These are phyloP conservation scores for Boletales sp. DNA, from an alignment of 768 basidiomycete species.

Conservation along the genomic window DNA sequence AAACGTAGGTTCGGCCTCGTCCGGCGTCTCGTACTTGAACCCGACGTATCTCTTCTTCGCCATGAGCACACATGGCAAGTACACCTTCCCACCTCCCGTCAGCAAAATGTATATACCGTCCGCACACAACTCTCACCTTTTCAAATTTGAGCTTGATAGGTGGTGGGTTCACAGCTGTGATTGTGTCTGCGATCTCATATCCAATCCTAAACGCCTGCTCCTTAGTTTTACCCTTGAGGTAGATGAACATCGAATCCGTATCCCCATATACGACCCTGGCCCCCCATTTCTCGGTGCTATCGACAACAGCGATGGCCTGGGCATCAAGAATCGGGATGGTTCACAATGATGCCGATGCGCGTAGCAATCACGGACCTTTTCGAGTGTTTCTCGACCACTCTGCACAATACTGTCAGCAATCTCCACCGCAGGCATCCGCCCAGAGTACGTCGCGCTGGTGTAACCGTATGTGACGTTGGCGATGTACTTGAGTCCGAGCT, in stretches of 20 bases:
- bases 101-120: neutral
- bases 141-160: constrained; percentile 98
- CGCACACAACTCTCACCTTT: constrained; percentile 52
- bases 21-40: constrained; percentile 86
- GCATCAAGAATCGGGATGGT: neutral
- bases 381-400: constrained; percentile 90
- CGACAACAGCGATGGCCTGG: constrained; percentile 81
- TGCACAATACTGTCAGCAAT: constrained; percentile 98
- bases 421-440: constrained; percentile 97
- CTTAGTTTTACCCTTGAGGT: constrained; percentile 86
- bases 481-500: constrained; percentile 91
- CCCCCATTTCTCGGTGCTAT: constrained; percentile 78
- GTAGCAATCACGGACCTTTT: constrained; percentile 57
- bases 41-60: constrained; percentile 99
- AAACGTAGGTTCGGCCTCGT: constrained; percentile 75
- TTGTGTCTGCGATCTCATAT: constrained; percentile 83
- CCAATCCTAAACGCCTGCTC: constrained; percentile 94
- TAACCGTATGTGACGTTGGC: constrained; percentile 96
- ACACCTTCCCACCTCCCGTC: constrained; percentile 57
- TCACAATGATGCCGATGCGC: neutral
- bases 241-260: constrained; percentile 93
- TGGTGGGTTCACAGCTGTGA: constrained; percentile 83
- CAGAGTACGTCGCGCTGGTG: constrained; percentile 90
- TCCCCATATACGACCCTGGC: constrained; percentile 96
- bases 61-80: constrained; percentile 90